Percentiles rank a stretch among this genome's conserved stretches.
Conservation (phyloP, 202 grass and related monocot species). For the Panicum virgatum region DNA sequence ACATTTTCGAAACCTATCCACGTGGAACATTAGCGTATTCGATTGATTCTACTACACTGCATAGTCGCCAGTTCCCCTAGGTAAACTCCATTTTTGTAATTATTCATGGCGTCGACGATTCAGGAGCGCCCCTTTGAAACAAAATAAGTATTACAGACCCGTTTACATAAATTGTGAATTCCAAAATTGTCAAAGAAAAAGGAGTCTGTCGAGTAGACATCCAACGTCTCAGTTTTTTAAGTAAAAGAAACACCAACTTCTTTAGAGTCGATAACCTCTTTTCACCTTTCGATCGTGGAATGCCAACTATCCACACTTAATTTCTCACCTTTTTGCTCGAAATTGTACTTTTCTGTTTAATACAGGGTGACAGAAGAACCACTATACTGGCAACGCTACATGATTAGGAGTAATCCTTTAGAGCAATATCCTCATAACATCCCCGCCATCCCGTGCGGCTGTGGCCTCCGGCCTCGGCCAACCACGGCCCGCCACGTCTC, state of each 20-base stretch:
- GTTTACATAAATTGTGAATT: neutral
- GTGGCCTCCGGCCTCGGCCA: neutral
- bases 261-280: no score
- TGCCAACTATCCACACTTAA: neutral
- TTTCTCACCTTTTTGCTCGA: neutral
- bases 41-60: no score
- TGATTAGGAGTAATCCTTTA: conserved; percentile 4
- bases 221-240: neutral
- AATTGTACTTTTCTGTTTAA: neutral
- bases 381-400: neutral
- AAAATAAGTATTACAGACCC: no score
- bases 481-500: neutral
- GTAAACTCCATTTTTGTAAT: neutral
- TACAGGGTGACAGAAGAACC: neutral
- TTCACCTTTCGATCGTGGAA: neutral
- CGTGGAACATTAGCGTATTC: neutral
- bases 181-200: neutral
- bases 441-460: no score
- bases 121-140: neutral
- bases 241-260: no score
- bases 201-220: neutral
- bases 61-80: no score
- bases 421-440: neutral
- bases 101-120: no score
- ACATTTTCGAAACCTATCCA: neutral